Evolutionary conservation across 148 eudicot genomes (phyloP).

Genomic region (Rhododendron ovatum): DNA sequence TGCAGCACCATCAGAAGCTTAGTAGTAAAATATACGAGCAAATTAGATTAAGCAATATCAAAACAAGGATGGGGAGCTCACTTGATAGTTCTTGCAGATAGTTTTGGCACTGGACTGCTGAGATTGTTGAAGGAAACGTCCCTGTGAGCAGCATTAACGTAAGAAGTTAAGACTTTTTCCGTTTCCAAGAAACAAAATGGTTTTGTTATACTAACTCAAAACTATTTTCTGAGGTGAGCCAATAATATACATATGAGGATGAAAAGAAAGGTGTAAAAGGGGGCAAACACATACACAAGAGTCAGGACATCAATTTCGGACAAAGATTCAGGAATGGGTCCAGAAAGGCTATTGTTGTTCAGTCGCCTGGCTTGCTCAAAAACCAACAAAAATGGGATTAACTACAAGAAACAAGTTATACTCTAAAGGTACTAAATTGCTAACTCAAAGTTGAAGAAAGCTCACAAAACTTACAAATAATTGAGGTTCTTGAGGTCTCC

Average conservation of each 20-base stretch:
- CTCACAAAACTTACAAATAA: conserved; percentile 61
- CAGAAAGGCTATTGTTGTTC: conserved; percentile 84
- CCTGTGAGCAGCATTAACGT: conserved; percentile 29
- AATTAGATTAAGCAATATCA: not conserved
- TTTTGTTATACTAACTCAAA: not conserved
- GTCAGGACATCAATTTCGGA: conserved; percentile 57
- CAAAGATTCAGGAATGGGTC: conserved; percentile 59
- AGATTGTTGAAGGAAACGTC: conserved; percentile 89
- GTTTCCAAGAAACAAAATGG: not conserved
- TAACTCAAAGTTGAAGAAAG: not conserved
- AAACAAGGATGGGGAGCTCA: conserved; percentile 20
- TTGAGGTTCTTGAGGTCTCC: conserved; percentile 61
- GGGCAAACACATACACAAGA: conserved; percentile 61
- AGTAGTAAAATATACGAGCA: not conserved
- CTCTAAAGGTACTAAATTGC: not conserved
- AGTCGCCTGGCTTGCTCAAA: conserved; percentile 64
- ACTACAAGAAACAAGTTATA: not conserved
- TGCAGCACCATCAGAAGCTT: conserved; percentile 12
- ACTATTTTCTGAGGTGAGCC: not conserved
- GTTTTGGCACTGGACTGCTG: conserved; percentile 75
- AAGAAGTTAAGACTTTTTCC: not conserved
- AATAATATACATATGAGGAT: not conserved
- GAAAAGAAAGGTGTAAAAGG: not conserved
- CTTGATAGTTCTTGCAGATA: conserved; percentile 78
- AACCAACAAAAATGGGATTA: conserved; percentile 8